Evolutionary conservation across 2,329 filamentous ascomycete genomes (phyloP).

Genomic region (Cytospora paraplurivora): DNA sequence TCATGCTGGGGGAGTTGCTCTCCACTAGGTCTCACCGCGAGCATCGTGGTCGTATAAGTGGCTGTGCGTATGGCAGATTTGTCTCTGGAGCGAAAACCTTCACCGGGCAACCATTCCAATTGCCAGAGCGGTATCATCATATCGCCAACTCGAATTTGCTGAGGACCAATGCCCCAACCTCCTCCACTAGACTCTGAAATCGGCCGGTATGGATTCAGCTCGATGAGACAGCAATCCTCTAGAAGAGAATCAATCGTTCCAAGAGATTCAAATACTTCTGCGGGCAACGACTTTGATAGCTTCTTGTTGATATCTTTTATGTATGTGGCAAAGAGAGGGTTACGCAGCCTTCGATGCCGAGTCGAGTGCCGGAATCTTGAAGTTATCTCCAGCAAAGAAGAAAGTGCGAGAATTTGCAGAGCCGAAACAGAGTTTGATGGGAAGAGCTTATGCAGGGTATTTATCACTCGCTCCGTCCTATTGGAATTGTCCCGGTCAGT

Average conservation of each 20-base stretch:
- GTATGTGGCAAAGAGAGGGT: too few relatives aligned
- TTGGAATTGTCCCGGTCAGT: too few relatives aligned
- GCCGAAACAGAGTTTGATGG: too few relatives aligned
- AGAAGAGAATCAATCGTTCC: too few relatives aligned
- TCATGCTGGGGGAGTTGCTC: not conserved
- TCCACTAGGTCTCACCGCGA: not conserved
- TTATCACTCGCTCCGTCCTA: too few relatives aligned
- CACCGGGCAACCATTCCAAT: not conserved
- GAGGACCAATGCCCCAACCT: constrained; percentile 1
- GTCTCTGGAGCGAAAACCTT: not conserved
- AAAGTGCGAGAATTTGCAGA: too few relatives aligned
- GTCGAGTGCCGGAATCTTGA: too few relatives aligned
- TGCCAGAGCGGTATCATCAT: constrained; percentile 7
- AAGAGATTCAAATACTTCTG: not conserved
- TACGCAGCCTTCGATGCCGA: too few relatives aligned
- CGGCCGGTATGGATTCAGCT: not conserved
- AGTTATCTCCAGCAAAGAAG: too few relatives aligned
- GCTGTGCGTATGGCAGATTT: not conserved
- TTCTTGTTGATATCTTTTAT: not conserved
- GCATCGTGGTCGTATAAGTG: not conserved
- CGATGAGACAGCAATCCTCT: too few relatives aligned
- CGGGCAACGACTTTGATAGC: not conserved
- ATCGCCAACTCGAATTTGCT: not conserved
- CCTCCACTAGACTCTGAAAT: not conserved
- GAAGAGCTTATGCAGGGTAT: too few relatives aligned